Base-by-base conservation (phyloP, 2,329 filamentous ascomycete genomes). In the Aspergillus pseudotamarii region DNA sequence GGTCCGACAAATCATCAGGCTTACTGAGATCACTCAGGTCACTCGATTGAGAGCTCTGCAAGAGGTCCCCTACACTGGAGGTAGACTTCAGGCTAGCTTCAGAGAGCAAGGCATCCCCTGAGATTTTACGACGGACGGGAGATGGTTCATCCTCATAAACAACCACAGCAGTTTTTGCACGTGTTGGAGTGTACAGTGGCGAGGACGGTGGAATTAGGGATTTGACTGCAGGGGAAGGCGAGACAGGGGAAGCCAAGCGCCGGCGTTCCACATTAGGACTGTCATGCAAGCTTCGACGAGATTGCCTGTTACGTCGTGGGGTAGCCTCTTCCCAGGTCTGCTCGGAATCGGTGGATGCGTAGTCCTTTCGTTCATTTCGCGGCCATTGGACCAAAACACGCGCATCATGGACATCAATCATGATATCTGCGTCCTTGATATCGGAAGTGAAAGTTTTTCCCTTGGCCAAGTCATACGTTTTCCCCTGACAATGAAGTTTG, bases 351-450 rank as follows among this genome's bases (percentile, higher is more conserved):
- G 82, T 81, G 30, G 85, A 72, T 74, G 78, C 69, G 79, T 85
- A 77, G 74, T 82, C 77, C 81, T 86, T 80, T 75, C 84, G 78
- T 80, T 87, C 72, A 72, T 74, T 72, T 71, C 78, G 78, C n/a
- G 95, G 95, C 94, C 95, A 98, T 74, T 90, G 88, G 66, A 99
- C 83, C 77, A 97, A 85, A 51, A 98, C 93, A 66, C 95, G 91
- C 59, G 93, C 90, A 75, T 96, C 94, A 72, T 97, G 93, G 48
- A 98, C 93, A 76, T 98, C 94, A 67, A 99, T 82, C 88, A 99
- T 96, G 76, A 99, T 93, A 72, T 96, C 93, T 21, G 89, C 89
- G 68, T 89, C 88, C 74, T 94, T 92, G 34, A 93, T 94, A 79
- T 96, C 92, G 62, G 93, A 96, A 54, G 89, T 91, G 78, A 97